Conservation (phyloP, 2,329 filamentous ascomycete genomes). For the Beauveria medogensis region DNA sequence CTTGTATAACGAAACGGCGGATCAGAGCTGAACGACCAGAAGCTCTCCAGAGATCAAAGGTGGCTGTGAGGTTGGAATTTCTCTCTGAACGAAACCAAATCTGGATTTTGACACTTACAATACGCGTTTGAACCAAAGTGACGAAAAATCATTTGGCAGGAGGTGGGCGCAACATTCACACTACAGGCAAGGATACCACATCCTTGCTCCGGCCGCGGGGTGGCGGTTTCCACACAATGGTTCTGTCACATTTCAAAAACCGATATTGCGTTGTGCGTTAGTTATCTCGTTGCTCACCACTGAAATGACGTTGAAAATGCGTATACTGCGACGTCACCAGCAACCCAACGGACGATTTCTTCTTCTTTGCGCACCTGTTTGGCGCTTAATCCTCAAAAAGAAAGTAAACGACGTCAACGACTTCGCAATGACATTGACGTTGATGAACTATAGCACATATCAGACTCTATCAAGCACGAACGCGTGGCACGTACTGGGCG, state of each 20-base stretch:
- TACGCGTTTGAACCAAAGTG: background rate
- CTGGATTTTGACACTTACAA: background rate
- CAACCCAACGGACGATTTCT: background rate
- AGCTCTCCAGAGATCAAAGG: background rate
- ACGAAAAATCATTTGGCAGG: no score
- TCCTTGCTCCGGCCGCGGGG: background rate
- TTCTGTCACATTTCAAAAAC: slow-evolving; percentile 2
- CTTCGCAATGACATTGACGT: background rate
- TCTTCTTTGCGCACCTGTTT: background rate
- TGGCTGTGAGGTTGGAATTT: background rate
- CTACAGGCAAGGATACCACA: background rate
- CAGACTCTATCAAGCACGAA: background rate
- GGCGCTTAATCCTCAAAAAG: background rate
- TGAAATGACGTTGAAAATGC: background rate
- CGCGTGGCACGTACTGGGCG: no score
- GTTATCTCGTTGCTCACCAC: background rate
- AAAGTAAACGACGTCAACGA: background rate
- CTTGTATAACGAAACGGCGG: background rate
- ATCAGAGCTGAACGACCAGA: background rate
- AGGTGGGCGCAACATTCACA: background rate
- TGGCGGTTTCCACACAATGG: background rate
- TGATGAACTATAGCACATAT: background rate
- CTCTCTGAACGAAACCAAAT: no score
- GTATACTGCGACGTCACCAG: background rate
- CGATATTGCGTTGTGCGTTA: background rate